A percentile compares a stretch with the other conserved stretches of the same genome.
These are phyloP conservation scores for Xylaria bambusicola DNA, from an alignment of 495 filamentous ascomycete species.

Conservation along the genomic window DNA sequence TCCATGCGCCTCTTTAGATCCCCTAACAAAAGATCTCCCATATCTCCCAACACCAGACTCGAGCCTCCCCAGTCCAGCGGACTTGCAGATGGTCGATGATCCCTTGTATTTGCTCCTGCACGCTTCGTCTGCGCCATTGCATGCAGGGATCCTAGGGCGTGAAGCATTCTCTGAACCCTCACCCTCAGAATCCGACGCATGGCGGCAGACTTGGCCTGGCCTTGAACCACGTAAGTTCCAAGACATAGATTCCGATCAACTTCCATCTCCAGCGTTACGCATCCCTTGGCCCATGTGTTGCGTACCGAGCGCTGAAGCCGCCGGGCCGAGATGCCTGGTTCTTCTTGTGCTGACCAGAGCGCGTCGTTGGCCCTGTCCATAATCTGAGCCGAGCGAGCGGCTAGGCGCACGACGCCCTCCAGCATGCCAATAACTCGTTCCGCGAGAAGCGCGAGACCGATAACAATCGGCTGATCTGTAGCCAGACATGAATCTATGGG, in stretches of 20 bases:
- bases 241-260: not conserved
- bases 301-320: slow-evolving; percentile 13
- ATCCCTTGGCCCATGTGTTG: not conserved
- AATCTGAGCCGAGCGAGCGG: slow-evolving; percentile 3
- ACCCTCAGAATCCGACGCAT: slow-evolving; percentile 7
- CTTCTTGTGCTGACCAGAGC: not conserved
- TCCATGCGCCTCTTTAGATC: not conserved
- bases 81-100: not conserved
- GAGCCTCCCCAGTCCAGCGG: slow-evolving; percentile 1
- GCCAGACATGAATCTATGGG: not conserved
- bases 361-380: not conserved
- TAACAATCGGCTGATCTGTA: slow-evolving; percentile 6
- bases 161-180: slow-evolving; percentile 4
- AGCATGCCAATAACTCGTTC: slow-evolving; percentile 14
- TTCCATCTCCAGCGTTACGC: not conserved
- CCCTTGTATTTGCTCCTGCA: too few species aligned
- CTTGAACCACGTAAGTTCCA: not conserved
- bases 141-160: not conserved
- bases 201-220: slow-evolving; percentile 2
- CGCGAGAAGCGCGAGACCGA: slow-evolving; percentile 4
- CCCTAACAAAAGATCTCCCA: not conserved
- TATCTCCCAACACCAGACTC: not conserved
- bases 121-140: not conserved
- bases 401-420: slow-evolving; percentile 13
- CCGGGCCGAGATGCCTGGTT: not conserved